A percentile compares a stretch with the other conserved stretches of the same genome.
These are phyloP conservation scores for Sordaria brevicollis DNA, from an alignment of 495 filamentous ascomycete species.

Conservation along the genomic window DNA sequence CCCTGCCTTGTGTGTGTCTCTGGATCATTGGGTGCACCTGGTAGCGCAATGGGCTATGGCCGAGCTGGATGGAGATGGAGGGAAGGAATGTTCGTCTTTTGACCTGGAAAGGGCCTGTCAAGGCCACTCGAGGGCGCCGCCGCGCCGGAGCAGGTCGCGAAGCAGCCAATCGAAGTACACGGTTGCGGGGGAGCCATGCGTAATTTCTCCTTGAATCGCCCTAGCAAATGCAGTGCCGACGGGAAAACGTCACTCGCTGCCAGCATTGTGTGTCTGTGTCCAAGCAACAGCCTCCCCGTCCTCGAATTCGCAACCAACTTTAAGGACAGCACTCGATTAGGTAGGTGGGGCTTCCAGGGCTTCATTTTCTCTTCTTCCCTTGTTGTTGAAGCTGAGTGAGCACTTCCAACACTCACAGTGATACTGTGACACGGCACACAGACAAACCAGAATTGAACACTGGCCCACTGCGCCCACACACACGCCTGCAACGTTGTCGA, in stretches of 20 bases:
- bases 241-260: background rate
- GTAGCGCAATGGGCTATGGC: background rate
- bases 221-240: background rate
- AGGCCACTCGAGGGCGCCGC: background rate
- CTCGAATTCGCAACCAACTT: background rate
- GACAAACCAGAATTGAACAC: background rate
- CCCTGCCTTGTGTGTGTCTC: background rate
- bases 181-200: background rate
- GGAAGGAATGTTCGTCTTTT: background rate
- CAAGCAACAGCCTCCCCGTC: background rate
- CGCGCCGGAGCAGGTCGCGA: background rate
- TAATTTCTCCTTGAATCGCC: background rate
- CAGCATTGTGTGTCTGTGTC: background rate
- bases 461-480: background rate
- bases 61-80: background rate
- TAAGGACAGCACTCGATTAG: background rate
- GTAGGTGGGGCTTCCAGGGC: constrained; percentile 11
- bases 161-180: constrained; percentile 4
- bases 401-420: no score
- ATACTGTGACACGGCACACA: background rate
- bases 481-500: background rate
- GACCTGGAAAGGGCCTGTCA: background rate
- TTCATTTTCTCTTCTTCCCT: background rate
- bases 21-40: background rate
- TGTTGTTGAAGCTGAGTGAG: background rate